Percentiles rank a stretch among this genome's conserved stretches.
Evolutionary conservation across 75 land plant genomes (phyloP).

Genomic region (Chamaecyparis obtusa): DNA sequence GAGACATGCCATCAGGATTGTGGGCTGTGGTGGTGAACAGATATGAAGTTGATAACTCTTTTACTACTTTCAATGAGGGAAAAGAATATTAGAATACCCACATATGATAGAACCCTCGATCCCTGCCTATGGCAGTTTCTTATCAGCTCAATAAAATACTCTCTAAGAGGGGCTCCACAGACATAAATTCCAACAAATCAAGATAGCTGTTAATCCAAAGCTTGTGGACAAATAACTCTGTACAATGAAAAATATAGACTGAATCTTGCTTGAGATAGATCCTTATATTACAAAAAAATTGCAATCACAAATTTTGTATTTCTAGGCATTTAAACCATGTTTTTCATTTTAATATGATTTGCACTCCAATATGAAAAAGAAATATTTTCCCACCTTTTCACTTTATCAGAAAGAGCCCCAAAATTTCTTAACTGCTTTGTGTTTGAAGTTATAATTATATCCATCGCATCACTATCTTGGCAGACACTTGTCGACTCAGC

Average conservation of each 20-base stretch:
- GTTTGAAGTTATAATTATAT: constrained; percentile 28
- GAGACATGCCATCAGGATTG: neutral
- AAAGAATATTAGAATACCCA: neutral
- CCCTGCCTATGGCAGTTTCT: neutral
- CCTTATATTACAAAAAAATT: neutral
- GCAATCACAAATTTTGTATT: neutral
- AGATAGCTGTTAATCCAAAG: neutral
- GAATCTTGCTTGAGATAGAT: neutral
- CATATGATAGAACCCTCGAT: neutral
- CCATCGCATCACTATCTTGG: constrained; percentile 52
- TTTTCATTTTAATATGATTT: neutral
- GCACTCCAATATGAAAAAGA: neutral
- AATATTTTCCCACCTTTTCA: constrained; percentile 40
- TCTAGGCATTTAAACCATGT: neutral
- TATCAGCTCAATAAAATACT: too few species aligned
- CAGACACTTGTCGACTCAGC: constrained; percentile 28
- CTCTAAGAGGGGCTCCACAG: neutral
- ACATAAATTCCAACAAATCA: neutral
- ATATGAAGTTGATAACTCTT: neutral
- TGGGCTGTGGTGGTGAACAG: neutral
- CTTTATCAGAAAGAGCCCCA: constrained; percentile 51
- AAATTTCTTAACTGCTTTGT: constrained; percentile 50
- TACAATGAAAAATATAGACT: neutral
- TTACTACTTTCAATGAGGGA: neutral
- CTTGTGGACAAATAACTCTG: neutral